Evolutionary conservation across 371 early-diverging fungal species (phyloP).

Genomic region (Fennellomyces sp.): DNA sequence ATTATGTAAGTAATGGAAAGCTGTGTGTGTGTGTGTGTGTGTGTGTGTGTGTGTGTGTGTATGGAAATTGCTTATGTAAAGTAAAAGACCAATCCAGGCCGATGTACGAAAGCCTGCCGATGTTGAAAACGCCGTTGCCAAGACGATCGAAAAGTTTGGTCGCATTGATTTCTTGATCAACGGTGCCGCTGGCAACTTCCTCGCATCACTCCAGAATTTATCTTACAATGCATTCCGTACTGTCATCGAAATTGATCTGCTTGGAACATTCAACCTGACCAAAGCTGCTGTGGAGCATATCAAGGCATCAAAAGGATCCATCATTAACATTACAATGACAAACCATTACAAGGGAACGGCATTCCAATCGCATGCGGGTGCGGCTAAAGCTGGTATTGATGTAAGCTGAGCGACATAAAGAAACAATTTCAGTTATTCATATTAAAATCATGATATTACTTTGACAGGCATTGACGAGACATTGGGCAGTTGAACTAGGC

Average conservation of each 20-base stretch:
- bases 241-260: constrained; percentile 55
- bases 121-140: constrained; percentile 62
- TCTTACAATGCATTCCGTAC: constrained; percentile 77
- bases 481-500: constrained; percentile 55
- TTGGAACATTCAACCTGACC: constrained; percentile 72
- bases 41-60: no score
- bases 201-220: constrained; percentile 65
- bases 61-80: no score
- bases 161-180: constrained; percentile 66
- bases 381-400: constrained; percentile 50
- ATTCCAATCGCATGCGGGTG: constrained; percentile 53
- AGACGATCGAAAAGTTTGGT: constrained; percentile 67
- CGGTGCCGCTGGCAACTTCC: constrained; percentile 82
- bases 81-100: constrained; percentile 60
- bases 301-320: constrained; percentile 67
- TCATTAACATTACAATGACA: constrained; percentile 72
- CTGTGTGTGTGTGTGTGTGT: no score
- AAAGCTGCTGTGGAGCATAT: constrained; percentile 75
- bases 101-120: constrained; percentile 70
- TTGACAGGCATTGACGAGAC: constrained; percentile 48
- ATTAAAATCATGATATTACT: no score
- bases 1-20: constrained; percentile 34
- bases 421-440: no score
- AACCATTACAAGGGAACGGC: constrained; percentile 65
- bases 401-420: no score